phyloP scores from a whole-genome alignment of 768 basidiomycete species.

The Paxillus rubicundulus region DNA sequence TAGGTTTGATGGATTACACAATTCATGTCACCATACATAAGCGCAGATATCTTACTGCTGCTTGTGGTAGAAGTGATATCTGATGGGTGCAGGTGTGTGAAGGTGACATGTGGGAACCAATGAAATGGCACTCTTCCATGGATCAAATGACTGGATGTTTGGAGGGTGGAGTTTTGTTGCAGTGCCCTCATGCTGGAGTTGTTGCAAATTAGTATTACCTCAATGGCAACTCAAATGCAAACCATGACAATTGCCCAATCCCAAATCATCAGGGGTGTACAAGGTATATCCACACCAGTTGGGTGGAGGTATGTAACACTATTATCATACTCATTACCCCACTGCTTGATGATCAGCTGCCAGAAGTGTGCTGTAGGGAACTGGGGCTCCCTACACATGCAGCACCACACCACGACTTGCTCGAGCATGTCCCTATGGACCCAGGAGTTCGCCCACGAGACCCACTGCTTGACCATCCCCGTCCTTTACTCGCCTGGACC shows the following conservation, averaged over 20 bases:
- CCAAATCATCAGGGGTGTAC: neutral
- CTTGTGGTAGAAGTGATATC: neutral
- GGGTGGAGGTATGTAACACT: neutral
- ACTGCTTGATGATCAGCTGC: conserved; percentile 1
- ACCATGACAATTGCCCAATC: neutral
- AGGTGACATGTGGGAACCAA: neutral
- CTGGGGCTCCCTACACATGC: too few relatives aligned
- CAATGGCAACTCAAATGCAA: too few relatives aligned
- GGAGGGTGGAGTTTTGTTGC: neutral
- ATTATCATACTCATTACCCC: neutral
- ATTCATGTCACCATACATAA: too few relatives aligned
- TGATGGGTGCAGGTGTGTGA: neutral
- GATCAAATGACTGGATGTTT: neutral
- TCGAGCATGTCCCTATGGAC: too few relatives aligned
- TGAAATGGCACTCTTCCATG: neutral
- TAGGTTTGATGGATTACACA: too few relatives aligned
- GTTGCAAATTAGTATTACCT: too few relatives aligned
- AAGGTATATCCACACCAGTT: neutral
- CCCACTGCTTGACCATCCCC: too few relatives aligned
- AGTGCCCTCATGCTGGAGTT: too few relatives aligned
- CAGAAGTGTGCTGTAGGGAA: too few relatives aligned
- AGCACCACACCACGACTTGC: too few relatives aligned
- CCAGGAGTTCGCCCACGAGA: too few relatives aligned
- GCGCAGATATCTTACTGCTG: neutral
- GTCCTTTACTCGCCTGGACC: too few relatives aligned